Evolutionary conservation across 192 early-diverging fungal species (phyloP).

Genomic region (Backusella circina): DNA sequence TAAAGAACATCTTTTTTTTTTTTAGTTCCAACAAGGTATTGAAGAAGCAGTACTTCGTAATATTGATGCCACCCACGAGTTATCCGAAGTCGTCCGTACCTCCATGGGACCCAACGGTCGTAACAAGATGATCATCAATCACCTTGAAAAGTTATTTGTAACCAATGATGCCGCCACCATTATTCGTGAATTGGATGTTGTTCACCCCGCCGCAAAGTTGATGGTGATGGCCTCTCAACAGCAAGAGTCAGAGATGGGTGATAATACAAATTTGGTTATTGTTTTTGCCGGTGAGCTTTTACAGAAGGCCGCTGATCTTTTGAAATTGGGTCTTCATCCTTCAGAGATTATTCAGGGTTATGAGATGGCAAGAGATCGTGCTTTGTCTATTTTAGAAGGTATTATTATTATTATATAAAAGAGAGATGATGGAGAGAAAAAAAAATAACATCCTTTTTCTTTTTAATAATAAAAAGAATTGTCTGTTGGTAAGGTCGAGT

Average conservation of each 20-base stretch:
- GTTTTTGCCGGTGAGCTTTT: conserved; percentile 94
- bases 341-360: conserved; percentile 94
- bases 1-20: no score
- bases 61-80: conserved; percentile 91
- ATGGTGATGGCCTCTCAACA: conserved; percentile 96
- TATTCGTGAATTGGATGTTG: conserved; percentile 94
- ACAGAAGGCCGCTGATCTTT: conserved; percentile 87
- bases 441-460: background rate
- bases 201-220: conserved; percentile 96
- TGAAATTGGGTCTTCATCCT: conserved; percentile 94
- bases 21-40: conserved; percentile 86
- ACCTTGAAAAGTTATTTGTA: conserved; percentile 96
- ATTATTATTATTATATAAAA: conserved; percentile 6
- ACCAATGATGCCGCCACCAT: conserved; percentile 99
- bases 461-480: conserved; percentile 47
- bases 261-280: conserved; percentile 94
- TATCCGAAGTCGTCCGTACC: conserved; percentile 90
- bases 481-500: conserved; percentile 58
- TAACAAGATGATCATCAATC: conserved; percentile 99
- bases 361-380: conserved; percentile 81
- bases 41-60: conserved; percentile 96
- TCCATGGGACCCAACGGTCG: conserved; percentile 97
- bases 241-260: conserved; percentile 96
- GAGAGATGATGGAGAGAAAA: background rate
- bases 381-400: conserved; percentile 81